These are phyloP conservation scores for Alternaria viburni DNA, from an alignment of 2,329 filamentous ascomycete genomes.

Conservation along the genomic window DNA sequence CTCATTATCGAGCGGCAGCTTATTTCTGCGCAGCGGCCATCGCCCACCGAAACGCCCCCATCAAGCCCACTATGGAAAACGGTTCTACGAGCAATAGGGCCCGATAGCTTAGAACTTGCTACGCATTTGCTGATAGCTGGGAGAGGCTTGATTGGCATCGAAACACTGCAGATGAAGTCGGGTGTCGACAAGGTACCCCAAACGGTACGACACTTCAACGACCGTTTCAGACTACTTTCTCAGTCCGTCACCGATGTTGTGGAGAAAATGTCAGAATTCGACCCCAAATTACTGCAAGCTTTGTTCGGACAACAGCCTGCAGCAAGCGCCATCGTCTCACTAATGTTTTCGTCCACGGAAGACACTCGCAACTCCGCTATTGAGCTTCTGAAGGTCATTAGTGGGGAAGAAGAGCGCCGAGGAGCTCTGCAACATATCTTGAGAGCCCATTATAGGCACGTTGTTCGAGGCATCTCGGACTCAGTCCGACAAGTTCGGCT, in stretches of 20 bases:
- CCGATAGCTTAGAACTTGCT: constrained; percentile 74
- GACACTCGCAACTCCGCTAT: constrained; percentile 80
- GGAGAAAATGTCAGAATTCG: constrained; percentile 79
- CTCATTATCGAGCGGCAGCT: constrained; percentile 72
- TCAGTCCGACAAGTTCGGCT: constrained; percentile 62
- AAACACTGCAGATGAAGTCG: constrained; percentile 65
- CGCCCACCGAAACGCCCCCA: constrained; percentile 70
- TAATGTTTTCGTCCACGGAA: constrained; percentile 81
- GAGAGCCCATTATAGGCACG: constrained; percentile 62
- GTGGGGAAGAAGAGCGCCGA: constrained; percentile 68
- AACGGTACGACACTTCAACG: constrained; percentile 77
- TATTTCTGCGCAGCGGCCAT: constrained; percentile 64
- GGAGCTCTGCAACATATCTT: constrained; percentile 68
- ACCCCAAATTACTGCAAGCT: constrained; percentile 68
- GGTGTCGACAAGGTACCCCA: constrained; percentile 51
- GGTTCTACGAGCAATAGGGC: constrained; percentile 71
- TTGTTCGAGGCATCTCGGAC: constrained; percentile 62
- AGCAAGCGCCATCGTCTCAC: constrained; percentile 76
- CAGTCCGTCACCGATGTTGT: constrained; percentile 74
- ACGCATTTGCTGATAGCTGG: constrained; percentile 75
- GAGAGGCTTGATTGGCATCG: constrained; percentile 73
- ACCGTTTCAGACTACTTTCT: constrained; percentile 68
- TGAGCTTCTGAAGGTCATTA: constrained; percentile 82
- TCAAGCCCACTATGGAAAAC: constrained; percentile 81
- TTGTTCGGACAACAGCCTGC: constrained; percentile 72